Evolutionary conservation across 495 filamentous ascomycete species (phyloP), one percentile per base, ranked within the genome.

Genomic region (Hapsidospora chrysogenum): DNA sequence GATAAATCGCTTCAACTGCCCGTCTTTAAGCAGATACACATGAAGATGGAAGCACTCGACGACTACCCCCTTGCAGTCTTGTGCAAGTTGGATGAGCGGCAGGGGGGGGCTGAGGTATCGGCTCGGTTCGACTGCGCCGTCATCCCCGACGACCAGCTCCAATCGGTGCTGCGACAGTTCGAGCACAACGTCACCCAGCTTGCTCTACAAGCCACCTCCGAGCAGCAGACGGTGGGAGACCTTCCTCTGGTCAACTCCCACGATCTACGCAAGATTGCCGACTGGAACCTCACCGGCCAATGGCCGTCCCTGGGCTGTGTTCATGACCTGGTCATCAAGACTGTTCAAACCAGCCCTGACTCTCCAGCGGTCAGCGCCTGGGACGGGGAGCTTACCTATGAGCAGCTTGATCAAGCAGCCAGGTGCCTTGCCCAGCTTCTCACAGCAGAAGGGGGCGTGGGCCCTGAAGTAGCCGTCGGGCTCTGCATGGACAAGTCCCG

Each of bases 321-420:
- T 7, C 33, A 36, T 18, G 33, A 36, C n/a, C 3, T 27, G 3
- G 11, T 36, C n/a, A 17, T 10, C 2, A 9, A 9, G 5, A 19
- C 9, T 2, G 13, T 17, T 17, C 19, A 19, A 2, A 26, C 20
- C 11, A 11, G 15, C 21, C 21, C 21, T 3, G 6, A 26, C 15
- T 14, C 20, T 17, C 4, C 7, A 1, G 59, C 59, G 10, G 46
- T 63, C 21, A 30, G 43, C 18, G 54, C 54, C 1, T 78, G 74
- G 73, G 75, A 80, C 52, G 74, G 70, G 13, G 52, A 40, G 16
- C 53, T 78, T 37, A 73, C 71, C 1, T 78, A 66, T 43, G 40
- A 40, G 15, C 60, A 78, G 31, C 49, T 78, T 20, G 61, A 73
- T 15, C 28, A 40, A 0, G 41, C 62, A 21, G 59, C 70, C 39